Conservation (phyloP, 2,329 filamentous ascomycete genomes). For the Pseudogymnoascus sp. region DNA sequence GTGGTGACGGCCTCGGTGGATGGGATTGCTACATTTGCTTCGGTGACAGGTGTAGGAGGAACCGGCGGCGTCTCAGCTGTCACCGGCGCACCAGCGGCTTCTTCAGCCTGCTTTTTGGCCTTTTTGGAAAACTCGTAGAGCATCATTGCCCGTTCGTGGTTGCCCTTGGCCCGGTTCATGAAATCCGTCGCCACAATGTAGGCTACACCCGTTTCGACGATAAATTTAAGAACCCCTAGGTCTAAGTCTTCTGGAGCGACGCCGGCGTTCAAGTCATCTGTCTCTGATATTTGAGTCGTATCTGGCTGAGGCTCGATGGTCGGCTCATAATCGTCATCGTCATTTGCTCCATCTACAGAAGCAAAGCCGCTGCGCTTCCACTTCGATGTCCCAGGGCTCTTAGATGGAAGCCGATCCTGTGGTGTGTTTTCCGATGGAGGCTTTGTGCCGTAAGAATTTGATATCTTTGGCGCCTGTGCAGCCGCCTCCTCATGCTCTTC, state of each 20-base stretch:
- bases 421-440: not conserved
- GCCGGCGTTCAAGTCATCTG: not conserved
- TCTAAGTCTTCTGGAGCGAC: not conserved
- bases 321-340: not conserved
- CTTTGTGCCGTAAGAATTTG: not conserved
- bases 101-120: not conserved
- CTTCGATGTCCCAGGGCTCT: not conserved
- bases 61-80: not conserved
- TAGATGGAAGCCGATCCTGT: not conserved
- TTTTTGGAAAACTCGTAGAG: not conserved
- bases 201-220: not conserved
- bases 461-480: not conserved
- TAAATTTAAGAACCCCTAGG: not conserved
- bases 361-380: not conserved
- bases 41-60: not conserved
- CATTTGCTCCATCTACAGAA: slow-evolving; percentile 1
- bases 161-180: not conserved
- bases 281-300: not conserved
- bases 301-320: not conserved
- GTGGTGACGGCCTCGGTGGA: not conserved
- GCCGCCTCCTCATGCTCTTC: not conserved
- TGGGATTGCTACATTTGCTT: not conserved
- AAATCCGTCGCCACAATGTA: not conserved
- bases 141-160: not conserved
- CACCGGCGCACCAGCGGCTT: not conserved